Evolutionary conservation across 495 filamentous ascomycete genomes (phyloP), one percentile per base, ranked within the genome.

Genomic region (Baudoinia panamericana): DNA sequence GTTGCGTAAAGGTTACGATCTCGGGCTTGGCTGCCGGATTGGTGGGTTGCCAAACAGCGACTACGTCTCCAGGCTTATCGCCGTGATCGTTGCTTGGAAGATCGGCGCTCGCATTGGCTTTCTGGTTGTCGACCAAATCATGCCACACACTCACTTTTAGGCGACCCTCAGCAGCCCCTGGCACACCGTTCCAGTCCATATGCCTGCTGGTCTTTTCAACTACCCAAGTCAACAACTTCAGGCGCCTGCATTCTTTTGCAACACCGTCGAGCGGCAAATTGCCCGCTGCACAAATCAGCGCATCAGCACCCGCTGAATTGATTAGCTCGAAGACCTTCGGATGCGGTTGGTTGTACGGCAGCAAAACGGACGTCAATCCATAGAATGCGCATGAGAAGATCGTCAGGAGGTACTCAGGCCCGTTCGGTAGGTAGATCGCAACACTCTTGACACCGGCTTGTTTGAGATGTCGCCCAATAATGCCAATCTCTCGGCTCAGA

Each of bases 401-500:
- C 17, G 73, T 62, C 19, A 70, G 74, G 30, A 97, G 64, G 36
- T 92, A 75, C 60, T 96, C 90, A 53, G 93, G 67, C 31, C 84
- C 92, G 64, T 99, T 95, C 2, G 86, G 85, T 19, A 96, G 72
- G 58, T 90, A 92, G 47, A 99, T 70, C 18, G 84, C 90, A 19
- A 96, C 82, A 24, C 73, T 77, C 55, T 77, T 78, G n/a, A 70
- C 79, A 12, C 74, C 73, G 43, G 79, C 69, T 9, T 60, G 52
- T 45, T 76, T 69, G 30, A 96, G 63, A 47, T 86, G 69, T 46
- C 74, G 66, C 43, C 90, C 90, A 43, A 96, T 76, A 7, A 92
- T 71, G 59, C 81, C 83, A 54, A 96, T 93, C 59, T 93, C 79
- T 41, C 76, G 75, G 0, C 80, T 88, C 15, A 95, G 59, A 34